phyloP scores from a whole-genome alignment of 345 rosid genomes.

The Adansonia digitata region DNA sequence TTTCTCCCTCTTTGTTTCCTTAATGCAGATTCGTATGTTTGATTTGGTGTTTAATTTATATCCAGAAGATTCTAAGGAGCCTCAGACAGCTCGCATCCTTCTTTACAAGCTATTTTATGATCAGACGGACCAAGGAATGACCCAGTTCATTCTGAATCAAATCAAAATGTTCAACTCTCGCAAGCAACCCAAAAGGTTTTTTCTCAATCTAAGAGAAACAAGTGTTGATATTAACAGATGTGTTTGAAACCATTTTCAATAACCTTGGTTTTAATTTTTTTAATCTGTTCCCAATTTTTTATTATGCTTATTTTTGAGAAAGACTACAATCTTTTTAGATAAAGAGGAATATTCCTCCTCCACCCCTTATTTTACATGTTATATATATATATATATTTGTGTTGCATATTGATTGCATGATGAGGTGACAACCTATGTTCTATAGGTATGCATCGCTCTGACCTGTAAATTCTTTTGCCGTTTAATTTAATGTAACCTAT shows the following conservation, averaged over 20 bases:
- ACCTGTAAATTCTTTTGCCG: neutral
- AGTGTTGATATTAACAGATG: neutral
- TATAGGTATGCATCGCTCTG: neutral
- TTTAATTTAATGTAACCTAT: neutral
- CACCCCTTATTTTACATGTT: neutral
- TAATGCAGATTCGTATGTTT: constrained; percentile 64
- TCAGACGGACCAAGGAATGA: constrained; percentile 93
- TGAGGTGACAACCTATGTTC: neutral
- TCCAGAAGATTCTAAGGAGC: constrained; percentile 81
- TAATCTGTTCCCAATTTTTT: neutral
- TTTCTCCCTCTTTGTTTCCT: constrained; percentile 1
- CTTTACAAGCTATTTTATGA: constrained; percentile 95
- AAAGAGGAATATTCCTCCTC: neutral
- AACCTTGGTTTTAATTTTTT: neutral
- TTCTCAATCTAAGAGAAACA: constrained; percentile 6
- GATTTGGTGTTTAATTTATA: constrained; percentile 62
- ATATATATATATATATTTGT: neutral
- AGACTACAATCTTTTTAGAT: neutral
- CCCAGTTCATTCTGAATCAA: constrained; percentile 76
- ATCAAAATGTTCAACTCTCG: constrained; percentile 69
- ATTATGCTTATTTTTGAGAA: neutral
- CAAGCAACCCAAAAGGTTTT: constrained; percentile 84
- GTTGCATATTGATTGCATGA: neutral
- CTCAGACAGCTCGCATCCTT: constrained; percentile 82
- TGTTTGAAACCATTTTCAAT: neutral